A percentile compares a stretch with the other conserved stretches of the same genome.
phyloP scores from a whole-genome alignment of 1,139 yeast species.

The Arxiozyma heterogenica region DNA sequence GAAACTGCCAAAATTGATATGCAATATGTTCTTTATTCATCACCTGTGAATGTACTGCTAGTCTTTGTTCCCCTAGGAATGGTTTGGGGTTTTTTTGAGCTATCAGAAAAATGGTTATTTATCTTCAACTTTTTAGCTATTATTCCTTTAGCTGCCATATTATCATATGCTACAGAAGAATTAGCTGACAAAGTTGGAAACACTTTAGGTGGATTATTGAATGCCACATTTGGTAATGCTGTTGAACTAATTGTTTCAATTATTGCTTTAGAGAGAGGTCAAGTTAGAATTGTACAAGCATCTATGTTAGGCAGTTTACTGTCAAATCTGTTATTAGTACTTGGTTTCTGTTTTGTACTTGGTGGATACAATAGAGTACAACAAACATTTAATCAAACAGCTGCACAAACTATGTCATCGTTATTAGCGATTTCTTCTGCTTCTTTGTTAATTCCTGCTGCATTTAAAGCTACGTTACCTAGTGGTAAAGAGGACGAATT shows the following conservation, averaged over 20 bases:
- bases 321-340: slow-evolving; percentile 75
- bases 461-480: slow-evolving; percentile 81
- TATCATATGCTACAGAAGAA: slow-evolving; percentile 91
- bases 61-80: slow-evolving; percentile 87
- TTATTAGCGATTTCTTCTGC: slow-evolving; percentile 85
- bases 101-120: slow-evolving; percentile 54
- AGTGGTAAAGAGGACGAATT: slow-evolving; percentile 32
- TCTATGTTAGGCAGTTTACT: slow-evolving; percentile 92
- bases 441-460: slow-evolving; percentile 87
- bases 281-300: slow-evolving; percentile 90
- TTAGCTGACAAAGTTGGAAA: slow-evolving; percentile 77
- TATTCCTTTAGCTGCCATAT: slow-evolving; percentile 81
- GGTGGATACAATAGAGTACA: slow-evolving; percentile 85
- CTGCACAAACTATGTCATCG: slow-evolving; percentile 95
- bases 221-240: slow-evolving; percentile 96
- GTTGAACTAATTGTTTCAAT: slow-evolving; percentile 86
- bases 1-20: slow-evolving; percentile 8
- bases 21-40: slow-evolving; percentile 34
- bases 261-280: slow-evolving; percentile 77
- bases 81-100: slow-evolving; percentile 43
- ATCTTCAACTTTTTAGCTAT: slow-evolving; percentile 79
- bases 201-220: slow-evolving; percentile 83
- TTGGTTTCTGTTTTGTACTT: slow-evolving; percentile 91
- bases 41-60: slow-evolving; percentile 69
- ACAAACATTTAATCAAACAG: slow-evolving; percentile 88